A percentile compares a stretch with the other conserved stretches of the same genome.
Evolutionary conservation across 2,329 filamentous ascomycete genomes (phyloP).

Genomic region (Talaromyces sp.): DNA sequence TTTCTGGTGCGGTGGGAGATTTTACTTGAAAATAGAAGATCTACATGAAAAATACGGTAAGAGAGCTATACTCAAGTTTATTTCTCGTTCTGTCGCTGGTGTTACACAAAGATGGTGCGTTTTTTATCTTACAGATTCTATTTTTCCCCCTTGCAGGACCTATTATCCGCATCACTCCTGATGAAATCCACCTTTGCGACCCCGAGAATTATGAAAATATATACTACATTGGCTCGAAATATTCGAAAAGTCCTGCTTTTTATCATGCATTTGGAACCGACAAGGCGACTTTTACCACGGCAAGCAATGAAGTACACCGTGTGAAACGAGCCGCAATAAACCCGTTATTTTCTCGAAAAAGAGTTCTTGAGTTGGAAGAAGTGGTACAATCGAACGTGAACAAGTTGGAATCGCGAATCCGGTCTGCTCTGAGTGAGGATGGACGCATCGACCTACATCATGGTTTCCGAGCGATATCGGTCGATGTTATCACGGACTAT

Average conservation of each 20-base stretch:
- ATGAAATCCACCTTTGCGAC: conserved; percentile 25
- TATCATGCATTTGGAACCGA: conserved; percentile 21
- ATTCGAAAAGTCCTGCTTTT: conserved; percentile 21
- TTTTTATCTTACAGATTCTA: background rate
- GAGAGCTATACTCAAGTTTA: background rate
- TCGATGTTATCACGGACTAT: conserved; percentile 27
- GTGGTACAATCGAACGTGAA: conserved; percentile 20
- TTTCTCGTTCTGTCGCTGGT: background rate
- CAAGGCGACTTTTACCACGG: conserved; percentile 25
- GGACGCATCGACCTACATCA: conserved; percentile 18
- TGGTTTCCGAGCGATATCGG: conserved; percentile 21
- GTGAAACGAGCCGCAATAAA: conserved; percentile 24
- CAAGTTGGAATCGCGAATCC: conserved; percentile 19
- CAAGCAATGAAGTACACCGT: conserved; percentile 22
- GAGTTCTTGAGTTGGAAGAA: conserved; percentile 20
- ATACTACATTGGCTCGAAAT: conserved; percentile 21
- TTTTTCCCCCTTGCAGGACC: conserved; percentile 17
- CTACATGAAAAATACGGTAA: conserved; percentile 24
- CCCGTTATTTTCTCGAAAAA: conserved; percentile 25
- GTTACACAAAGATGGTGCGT: background rate
- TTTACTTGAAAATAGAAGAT: conserved; percentile 21
- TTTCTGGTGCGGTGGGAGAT: conserved; percentile 15
- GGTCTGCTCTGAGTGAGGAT: conserved; percentile 12
- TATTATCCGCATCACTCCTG: conserved; percentile 23
- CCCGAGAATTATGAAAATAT: conserved; percentile 11